Conservation (phyloP, 2,329 filamentous ascomycete genomes). For the Phialophora tarda region DNA sequence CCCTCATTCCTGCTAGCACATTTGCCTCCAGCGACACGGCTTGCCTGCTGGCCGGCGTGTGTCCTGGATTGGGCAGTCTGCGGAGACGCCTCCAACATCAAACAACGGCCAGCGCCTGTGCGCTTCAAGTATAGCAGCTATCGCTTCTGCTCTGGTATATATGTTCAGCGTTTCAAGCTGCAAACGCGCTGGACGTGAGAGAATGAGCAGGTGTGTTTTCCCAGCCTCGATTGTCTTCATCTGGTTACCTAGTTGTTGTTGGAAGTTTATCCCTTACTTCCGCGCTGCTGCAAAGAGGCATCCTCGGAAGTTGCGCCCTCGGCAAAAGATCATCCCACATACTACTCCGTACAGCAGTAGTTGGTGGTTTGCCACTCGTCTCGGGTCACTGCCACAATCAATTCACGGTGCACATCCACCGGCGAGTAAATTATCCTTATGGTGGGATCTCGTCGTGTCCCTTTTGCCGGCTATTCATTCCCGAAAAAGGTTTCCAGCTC, state of each 20-base stretch:
- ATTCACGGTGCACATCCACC: neutral
- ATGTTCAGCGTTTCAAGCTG: slow-evolving; percentile 19
- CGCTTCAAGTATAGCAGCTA: slow-evolving; percentile 7
- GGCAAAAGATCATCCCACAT: neutral
- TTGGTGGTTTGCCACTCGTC: slow-evolving; percentile 15
- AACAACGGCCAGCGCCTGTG: slow-evolving; percentile 12
- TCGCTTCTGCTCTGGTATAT: slow-evolving; percentile 17
- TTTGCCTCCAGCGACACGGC: slow-evolving; percentile 23
- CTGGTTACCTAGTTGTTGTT: neutral
- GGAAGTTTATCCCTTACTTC: slow-evolving; percentile 6
- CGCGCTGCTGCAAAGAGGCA: neutral
- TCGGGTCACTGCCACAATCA: slow-evolving; percentile 18
- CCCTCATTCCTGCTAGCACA: neutral
- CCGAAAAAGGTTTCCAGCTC: slow-evolving; percentile 13
- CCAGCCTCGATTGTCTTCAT: neutral
- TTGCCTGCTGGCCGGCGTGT: neutral
- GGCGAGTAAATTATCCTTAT: slow-evolving; percentile 13
- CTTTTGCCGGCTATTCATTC: slow-evolving; percentile 10
- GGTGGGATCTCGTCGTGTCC: neutral
- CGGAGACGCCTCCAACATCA: slow-evolving; percentile 14
- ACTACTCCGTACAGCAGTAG: neutral
- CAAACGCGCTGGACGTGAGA: neutral
- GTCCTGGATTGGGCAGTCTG: slow-evolving; percentile 9
- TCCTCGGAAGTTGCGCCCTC: neutral
- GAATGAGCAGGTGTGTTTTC: neutral